phyloP scores from a whole-genome alignment of 345 rosid species.

The Salix udensis region DNA sequence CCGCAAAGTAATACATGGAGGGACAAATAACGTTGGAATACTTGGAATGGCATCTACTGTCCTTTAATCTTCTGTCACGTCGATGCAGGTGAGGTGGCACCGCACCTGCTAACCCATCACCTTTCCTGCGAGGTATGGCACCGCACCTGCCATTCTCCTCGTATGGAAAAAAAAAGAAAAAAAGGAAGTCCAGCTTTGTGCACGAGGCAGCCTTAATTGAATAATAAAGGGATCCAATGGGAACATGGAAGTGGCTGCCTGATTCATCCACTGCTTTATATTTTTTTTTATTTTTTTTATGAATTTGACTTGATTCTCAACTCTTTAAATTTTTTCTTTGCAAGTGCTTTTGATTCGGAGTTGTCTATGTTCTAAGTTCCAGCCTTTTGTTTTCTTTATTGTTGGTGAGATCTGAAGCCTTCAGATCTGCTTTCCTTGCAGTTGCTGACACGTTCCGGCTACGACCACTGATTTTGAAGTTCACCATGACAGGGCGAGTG shows the following conservation, averaged over 20 bases:
- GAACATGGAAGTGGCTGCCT: neutral
- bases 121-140: conserved; percentile 3
- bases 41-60: neutral
- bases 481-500: no score
- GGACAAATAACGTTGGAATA: neutral
- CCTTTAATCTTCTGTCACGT: neutral
- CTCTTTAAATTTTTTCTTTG: neutral
- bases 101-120: neutral
- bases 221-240: neutral
- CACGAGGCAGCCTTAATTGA: conserved; percentile 3
- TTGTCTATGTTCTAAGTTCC: neutral
- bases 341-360: neutral
- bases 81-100: conserved; percentile 13
- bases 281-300: no score
- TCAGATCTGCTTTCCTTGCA: neutral
- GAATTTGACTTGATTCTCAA: neutral
- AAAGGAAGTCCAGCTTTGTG: neutral
- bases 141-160: neutral
- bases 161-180: no score
- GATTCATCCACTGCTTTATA: neutral
- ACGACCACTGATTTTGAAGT: neutral
- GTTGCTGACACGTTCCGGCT: neutral
- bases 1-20: no score
- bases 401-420: neutral
- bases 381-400: neutral